phyloP scores from a whole-genome alignment of 2,329 filamentous ascomycete species.

The Stachybotrys chartarum region DNA sequence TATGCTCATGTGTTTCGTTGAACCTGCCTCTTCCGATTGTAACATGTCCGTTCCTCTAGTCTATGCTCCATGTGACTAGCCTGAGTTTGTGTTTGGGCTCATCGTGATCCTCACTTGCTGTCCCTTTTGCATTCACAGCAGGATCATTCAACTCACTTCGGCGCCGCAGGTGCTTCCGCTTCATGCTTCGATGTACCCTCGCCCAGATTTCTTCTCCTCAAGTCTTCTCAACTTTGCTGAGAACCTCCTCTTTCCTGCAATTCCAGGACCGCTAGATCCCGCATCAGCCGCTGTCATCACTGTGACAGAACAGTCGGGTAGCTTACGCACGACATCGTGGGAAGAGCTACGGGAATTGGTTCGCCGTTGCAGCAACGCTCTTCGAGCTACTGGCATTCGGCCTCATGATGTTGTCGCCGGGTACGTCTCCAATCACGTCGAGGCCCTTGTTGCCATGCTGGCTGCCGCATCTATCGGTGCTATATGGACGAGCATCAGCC shows the following conservation, averaged over 20 bases:
- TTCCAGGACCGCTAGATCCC: constrained; percentile 34
- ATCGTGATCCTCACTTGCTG: too few relatives aligned
- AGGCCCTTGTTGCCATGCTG: constrained; percentile 83
- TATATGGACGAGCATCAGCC: constrained; percentile 88
- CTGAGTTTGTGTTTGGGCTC: not conserved
- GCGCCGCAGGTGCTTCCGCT: constrained; percentile 56
- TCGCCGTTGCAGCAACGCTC: constrained; percentile 61
- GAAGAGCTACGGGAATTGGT: constrained; percentile 72
- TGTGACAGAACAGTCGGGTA: constrained; percentile 64
- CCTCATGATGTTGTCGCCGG: constrained; percentile 53
- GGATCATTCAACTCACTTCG: not conserved
- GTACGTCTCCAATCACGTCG: constrained; percentile 84
- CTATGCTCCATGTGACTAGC: not conserved
- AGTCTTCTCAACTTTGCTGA: constrained; percentile 87
- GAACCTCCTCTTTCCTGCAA: constrained; percentile 77
- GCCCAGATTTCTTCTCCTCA: constrained; percentile 76
- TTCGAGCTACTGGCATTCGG: constrained; percentile 58
- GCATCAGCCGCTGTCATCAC: constrained; percentile 67
- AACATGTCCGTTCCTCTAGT: not conserved
- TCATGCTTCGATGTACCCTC: constrained; percentile 70
- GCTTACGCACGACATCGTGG: constrained; percentile 60
- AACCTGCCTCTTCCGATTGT: too few relatives aligned
- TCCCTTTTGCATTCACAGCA: too few relatives aligned
- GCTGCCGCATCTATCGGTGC: constrained; percentile 76
- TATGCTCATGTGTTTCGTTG: constrained; percentile 24